Evolutionary conservation across 805 yeast genomes (phyloP), one percentile per base, ranked within the genome.

Genomic region (Candida sithepensis): DNA sequence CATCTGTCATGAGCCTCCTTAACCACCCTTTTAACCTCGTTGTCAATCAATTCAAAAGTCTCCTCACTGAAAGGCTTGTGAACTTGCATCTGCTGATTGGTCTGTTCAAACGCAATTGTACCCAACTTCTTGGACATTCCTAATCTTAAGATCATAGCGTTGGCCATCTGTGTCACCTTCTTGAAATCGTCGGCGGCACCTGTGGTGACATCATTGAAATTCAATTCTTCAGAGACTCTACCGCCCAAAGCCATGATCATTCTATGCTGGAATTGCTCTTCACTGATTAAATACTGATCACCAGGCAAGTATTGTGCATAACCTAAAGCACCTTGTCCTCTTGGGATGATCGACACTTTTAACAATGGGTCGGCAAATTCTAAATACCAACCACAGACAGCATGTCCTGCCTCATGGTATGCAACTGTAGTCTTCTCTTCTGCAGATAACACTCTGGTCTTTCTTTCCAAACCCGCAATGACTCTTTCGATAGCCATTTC

Each of bases 171-270:
- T 0, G 98, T 92, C 20, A 94, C 96, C 66, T 94, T 94, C 65
- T 92, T 88, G 74, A 94, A 91, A 67, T 94, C 99, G 62, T 94
- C 97, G 20, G 90, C 82, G 0, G 97, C 99, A 49, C 99, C 99
- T 47, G 95, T 83, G 6, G 98, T 91, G 9, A 94, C 96, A n/a
- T 91, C 81, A 18, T 81, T 77, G 63, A 94, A 94, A 64, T 92
- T 90, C 42, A 94, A 69, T 68, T 95, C 99, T 68, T 94, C 99
- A 34, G 95, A 82, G 18, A 94, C 97, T 58, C 99, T 79, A 18
- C 99, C 99, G 37, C 98, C 99, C 41, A 94, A 74, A 0, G 97
- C 86, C 98, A 94, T 95, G 23, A 90, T 82, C 96, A 94, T 91
- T 55, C 96, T 79, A 66, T 94, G 96, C 45, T 53, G 54, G 55